Base-by-base conservation (phyloP, 345 rosid species). In the Excoecaria agallocha region DNA sequence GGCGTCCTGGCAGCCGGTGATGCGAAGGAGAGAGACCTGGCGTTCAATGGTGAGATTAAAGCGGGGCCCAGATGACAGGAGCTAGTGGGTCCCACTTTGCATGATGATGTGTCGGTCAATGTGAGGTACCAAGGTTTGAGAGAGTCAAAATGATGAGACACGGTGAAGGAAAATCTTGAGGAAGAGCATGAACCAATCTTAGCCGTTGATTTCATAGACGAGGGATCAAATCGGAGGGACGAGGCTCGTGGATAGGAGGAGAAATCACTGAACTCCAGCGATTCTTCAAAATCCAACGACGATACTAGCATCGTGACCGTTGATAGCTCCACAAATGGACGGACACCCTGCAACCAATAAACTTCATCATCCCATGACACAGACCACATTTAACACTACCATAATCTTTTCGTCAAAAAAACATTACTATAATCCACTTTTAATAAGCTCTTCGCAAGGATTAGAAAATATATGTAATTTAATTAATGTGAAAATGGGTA, bases 91-190 rank as follows among this genome's bases (percentile, higher is more conserved):
- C 91, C 86, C 12, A 83, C 84, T 74, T 85, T 84, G 49, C 83
- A 72, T 0, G 89, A 51, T 30, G 97, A 80, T 57, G 91, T 70
- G 86, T 90, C 92, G 20, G 90, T 82, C 75, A 95, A 71, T 6
- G 89, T 79, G n/a, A 95, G 94, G 78, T 93, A 77, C 99, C 98
- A 95, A 1, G 98, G 99, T 80, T 95, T 95, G 68, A 93, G 86
- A 0, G 96, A 89, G 83, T 93, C 92, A 70, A 89, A 91, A 80
- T 91, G 88, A 63, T 86, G 96, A 70, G 97, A 84, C 30, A 93
- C 99, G 8, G 94, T 90, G 90, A 95, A 93, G 60, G 96, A 86
- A 83, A 95, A 95, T 52, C 99, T 82, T 51, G 98, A 93, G 39
- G 99, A 95, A 43, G 98, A 87, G 78, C 87, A 85, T 0, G 99